These are phyloP conservation scores for Schoenoplectus triqueter DNA, from an alignment of 202 grass and related monocot species.

Conservation along the genomic window DNA sequence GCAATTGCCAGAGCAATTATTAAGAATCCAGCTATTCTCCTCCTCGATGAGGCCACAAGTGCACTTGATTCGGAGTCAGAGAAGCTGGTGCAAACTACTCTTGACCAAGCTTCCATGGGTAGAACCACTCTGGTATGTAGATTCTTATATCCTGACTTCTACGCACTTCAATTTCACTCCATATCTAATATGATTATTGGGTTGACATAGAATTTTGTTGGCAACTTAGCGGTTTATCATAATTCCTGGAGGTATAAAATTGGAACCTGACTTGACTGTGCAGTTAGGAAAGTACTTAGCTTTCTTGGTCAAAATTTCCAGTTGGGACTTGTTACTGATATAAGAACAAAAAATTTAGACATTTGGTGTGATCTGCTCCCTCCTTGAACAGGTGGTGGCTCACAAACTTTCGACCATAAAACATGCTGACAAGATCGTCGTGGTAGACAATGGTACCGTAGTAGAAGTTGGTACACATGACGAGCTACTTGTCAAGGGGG, in stretches of 20 bases:
- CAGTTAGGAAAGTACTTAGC: neutral
- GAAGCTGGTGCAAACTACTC: conserved; percentile 91
- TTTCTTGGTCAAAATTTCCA: neutral
- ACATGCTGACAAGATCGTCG: conserved; percentile 91
- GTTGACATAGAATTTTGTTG: neutral
- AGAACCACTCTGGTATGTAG: conserved; percentile 86
- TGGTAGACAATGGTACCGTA: conserved; percentile 76
- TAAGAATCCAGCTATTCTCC: conserved; percentile 91
- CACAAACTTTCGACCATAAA: conserved; percentile 98
- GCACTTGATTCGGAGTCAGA: conserved; percentile 97
- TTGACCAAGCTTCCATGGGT: conserved; percentile 99
- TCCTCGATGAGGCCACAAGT: conserved; percentile 97
- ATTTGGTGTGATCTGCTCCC: neutral
- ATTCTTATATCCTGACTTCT: neutral
- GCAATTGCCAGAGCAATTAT: conserved; percentile 93
- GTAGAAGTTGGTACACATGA: conserved; percentile 94
- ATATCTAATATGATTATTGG: conserved; percentile 35
- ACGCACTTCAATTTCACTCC: neutral
- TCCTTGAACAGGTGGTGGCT: conserved; percentile 76
- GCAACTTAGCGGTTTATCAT: neutral
- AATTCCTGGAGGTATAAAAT: conserved; percentile 14
- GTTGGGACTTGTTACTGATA: neutral
- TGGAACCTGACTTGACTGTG: neutral
- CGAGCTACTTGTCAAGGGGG: conserved; percentile 72
- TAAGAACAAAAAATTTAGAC: neutral